Evolutionary conservation across 164 flowering plant genomes (phyloP).

Genomic region (Magnolia kwangsiensis): DNA sequence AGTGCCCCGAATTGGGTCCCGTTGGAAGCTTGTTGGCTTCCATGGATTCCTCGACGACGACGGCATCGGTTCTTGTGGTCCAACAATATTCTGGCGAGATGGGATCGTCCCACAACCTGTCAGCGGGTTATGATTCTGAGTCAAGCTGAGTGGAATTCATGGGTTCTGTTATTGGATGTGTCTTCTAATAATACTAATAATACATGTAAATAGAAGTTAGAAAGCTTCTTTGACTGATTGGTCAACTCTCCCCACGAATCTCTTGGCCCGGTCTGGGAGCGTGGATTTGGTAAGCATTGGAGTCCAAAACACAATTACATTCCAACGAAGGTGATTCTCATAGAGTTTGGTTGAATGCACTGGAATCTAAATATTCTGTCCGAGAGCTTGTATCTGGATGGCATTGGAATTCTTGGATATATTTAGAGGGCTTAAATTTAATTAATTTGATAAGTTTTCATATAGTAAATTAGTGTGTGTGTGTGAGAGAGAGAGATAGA

Average conservation of each 20-base stretch:
- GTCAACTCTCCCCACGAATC: background rate
- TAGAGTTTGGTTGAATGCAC: too few relatives aligned
- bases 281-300: too few relatives aligned
- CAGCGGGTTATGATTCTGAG: background rate
- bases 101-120: background rate
- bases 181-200: background rate
- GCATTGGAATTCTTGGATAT: too few relatives aligned
- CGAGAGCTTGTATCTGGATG: too few relatives aligned
- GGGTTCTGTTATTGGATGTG: background rate
- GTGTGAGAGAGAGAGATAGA: too few relatives aligned
- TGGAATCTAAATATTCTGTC: too few relatives aligned
- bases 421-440: too few relatives aligned
- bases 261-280: too few relatives aligned
- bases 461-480: too few relatives aligned
- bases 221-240: background rate
- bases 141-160: background rate
- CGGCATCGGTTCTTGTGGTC: constrained; percentile 67
- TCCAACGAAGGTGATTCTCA: too few relatives aligned
- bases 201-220: background rate
- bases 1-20: constrained; percentile 71
- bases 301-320: too few relatives aligned
- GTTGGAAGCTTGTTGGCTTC: constrained; percentile 51
- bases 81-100: constrained; percentile 33
- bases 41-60: constrained; percentile 30
- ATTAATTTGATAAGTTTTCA: too few relatives aligned